These are phyloP conservation scores for Leccinum obscurum DNA, from an alignment of 768 basidiomycete genomes.

Conservation along the genomic window DNA sequence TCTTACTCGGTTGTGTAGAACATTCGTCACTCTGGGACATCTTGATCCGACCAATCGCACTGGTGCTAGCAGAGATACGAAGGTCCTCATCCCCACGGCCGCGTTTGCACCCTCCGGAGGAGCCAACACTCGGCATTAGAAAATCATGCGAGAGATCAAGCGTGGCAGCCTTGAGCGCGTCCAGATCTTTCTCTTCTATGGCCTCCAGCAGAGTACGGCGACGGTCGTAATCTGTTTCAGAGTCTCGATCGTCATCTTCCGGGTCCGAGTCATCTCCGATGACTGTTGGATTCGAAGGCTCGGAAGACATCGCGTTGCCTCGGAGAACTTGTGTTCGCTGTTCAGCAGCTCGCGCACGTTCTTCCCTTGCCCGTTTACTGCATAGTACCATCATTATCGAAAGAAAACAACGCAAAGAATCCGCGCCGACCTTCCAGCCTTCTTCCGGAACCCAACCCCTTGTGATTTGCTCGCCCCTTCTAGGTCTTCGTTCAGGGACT, in stretches of 20 bases:
- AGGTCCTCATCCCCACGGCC: background rate
- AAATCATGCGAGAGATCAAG: constrained; percentile 54
- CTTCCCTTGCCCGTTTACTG: constrained; percentile 80
- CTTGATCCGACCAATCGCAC: background rate
- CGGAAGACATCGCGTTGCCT: constrained; percentile 19
- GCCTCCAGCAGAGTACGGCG: constrained; percentile 52
- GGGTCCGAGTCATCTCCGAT: constrained; percentile 34
- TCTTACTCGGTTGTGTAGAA: constrained; percentile 17
- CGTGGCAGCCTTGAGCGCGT: constrained; percentile 43
- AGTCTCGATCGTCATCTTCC: constrained; percentile 42
- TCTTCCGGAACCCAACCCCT: constrained; percentile 70
- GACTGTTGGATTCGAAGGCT: constrained; percentile 12
- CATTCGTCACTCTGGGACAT: background rate
- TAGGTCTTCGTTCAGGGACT: constrained; percentile 44
- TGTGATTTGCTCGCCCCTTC: constrained; percentile 38
- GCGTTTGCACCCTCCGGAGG: constrained; percentile 6
- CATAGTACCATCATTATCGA: constrained; percentile 1
- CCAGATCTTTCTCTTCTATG: constrained; percentile 43
- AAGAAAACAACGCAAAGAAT: background rate
- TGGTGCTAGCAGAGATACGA: background rate
- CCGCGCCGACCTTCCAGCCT: constrained; percentile 56
- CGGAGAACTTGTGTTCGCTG: constrained; percentile 52
- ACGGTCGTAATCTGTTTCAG: constrained; percentile 48
- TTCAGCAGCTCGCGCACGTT: constrained; percentile 76
- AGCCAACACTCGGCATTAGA: constrained; percentile 34